Evolutionary conservation across 495 filamentous ascomycete species (phyloP).

Genomic region (Parathielavia hyrcaniae): DNA sequence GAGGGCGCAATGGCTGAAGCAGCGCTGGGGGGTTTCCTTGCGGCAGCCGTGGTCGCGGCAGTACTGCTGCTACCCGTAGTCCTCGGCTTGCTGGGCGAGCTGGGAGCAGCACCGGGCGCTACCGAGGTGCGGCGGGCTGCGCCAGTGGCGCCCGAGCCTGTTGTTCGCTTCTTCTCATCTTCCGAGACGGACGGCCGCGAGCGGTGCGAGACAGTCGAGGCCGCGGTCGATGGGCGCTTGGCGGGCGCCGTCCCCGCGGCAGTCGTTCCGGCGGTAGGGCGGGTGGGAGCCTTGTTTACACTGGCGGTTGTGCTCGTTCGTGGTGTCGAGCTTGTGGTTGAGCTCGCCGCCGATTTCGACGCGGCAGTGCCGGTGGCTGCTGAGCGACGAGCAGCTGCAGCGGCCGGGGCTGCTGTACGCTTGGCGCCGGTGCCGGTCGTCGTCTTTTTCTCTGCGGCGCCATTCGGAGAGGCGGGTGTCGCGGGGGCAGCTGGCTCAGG

Average conservation of each 20-base stretch:
- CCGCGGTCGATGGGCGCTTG: constrained; percentile 35
- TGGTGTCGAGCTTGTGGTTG: constrained; percentile 37
- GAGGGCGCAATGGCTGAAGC: constrained; percentile 29
- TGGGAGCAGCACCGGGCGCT: constrained; percentile 26
- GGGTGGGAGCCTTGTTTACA: constrained; percentile 37
- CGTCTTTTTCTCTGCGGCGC: constrained; percentile 30
- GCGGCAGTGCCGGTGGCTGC: constrained; percentile 24
- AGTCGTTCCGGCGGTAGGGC: constrained; percentile 33
- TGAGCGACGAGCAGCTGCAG: constrained; percentile 19
- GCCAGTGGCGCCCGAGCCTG: constrained; percentile 30
- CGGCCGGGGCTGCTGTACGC: constrained; percentile 22
- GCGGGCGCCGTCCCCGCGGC: constrained; percentile 26
- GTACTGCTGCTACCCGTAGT: constrained; percentile 21
- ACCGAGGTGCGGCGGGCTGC: constrained; percentile 40
- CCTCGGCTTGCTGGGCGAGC: constrained; percentile 40
- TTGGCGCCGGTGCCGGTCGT: constrained; percentile 27
- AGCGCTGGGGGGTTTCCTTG: constrained; percentile 37
- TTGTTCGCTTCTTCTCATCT: constrained; percentile 41
- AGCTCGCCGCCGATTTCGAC: constrained; percentile 37
- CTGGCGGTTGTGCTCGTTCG: constrained; percentile 30
- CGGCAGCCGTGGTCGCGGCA: constrained; percentile 34
- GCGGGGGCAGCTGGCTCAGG: constrained; percentile 4
- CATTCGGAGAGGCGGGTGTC: constrained; percentile 28
- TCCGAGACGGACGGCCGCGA: constrained; percentile 43
- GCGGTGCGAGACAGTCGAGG: constrained; percentile 34